Percentiles rank a stretch among this genome's conserved stretches.
phyloP scores from a whole-genome alignment of 495 filamentous ascomycete genomes.

The Amorphotheca resinae region DNA sequence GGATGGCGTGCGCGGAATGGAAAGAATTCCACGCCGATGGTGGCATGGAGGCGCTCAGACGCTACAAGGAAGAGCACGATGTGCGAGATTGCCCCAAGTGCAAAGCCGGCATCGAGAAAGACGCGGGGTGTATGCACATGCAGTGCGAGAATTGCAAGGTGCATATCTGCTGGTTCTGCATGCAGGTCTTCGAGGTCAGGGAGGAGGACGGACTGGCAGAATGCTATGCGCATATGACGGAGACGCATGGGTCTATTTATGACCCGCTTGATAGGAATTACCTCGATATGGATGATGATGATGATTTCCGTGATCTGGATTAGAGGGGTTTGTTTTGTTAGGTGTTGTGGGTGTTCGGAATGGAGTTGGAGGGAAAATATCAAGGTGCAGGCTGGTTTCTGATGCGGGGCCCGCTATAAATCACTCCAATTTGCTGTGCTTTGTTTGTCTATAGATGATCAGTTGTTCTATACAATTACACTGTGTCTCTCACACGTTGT shows the following conservation, averaged over 20 bases:
- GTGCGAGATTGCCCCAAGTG: constrained; percentile 23
- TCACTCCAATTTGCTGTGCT: too few relatives aligned
- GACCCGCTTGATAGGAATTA: background rate
- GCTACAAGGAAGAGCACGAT: constrained; percentile 20
- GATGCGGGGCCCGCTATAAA: too few relatives aligned
- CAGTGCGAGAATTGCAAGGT: constrained; percentile 16
- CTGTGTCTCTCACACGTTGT: too few relatives aligned
- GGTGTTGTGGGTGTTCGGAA: too few relatives aligned
- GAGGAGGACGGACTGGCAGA: background rate
- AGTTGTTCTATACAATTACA: too few relatives aligned
- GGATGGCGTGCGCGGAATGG: constrained; percentile 28
- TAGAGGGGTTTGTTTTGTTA: too few relatives aligned
- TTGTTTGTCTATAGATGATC: too few relatives aligned
- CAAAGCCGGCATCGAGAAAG: constrained; percentile 20
- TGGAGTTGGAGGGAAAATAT: too few relatives aligned
- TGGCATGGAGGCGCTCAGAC: constrained; percentile 12
- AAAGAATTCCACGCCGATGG: constrained; percentile 21
- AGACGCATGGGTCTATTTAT: constrained; percentile 6
- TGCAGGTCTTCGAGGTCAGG: constrained; percentile 16
- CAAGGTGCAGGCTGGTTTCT: too few relatives aligned
- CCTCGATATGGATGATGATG: background rate
- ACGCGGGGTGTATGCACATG: constrained; percentile 27
- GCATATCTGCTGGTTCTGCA: constrained; percentile 27
- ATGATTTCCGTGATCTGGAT: too few relatives aligned
- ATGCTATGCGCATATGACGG: constrained; percentile 22